Base-by-base conservation (phyloP, 805 yeast species). In the Metschnikowia henanensis region DNA sequence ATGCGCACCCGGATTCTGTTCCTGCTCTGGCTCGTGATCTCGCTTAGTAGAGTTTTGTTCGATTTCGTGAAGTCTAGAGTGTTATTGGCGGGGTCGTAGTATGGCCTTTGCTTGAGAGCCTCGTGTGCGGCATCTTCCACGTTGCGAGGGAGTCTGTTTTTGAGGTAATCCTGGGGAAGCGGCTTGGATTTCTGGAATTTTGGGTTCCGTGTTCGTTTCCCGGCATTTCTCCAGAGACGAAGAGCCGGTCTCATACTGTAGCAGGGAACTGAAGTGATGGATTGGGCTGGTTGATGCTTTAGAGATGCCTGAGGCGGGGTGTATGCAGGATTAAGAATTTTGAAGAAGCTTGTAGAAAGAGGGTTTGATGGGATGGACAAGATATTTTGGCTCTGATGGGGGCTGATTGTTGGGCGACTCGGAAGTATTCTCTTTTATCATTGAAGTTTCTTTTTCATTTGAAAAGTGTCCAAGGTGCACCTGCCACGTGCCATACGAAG, bases 11-110 rank as follows among this genome's bases (percentile, higher is more conserved):
- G 37, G 8, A 31, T 39, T 15, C 57, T 26, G 13, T 35, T 28
- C 6, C 9, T 20, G 25, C 45, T 37, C 8, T 39, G 41, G 13
- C 30, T 17, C 20, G 5, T 19, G 40, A 52, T 52, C 19, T 46
- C 37, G 8, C 16, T 30, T 22, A 44, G 30, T 9, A 51, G 39
- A 15, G 5, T 19, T 31, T 34, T 29, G 39, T 51, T 51, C 10
- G 41, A 29, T 22, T 42, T 40, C 8, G 29, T 6, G 26, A 51
- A 42, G 30, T 51, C 51, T 3, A 51, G 45, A 17, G 53, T 34
- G 21, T 13, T 23, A 28, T 46, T 47, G 37, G 53, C 43, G 15
- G 53, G 55, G 28, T 51, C 55, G 19, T 39, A 49, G 37, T 51
- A 51, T 3, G 37, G 40, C 23, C 31, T 35, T 12, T 30, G 31